phyloP scores from a whole-genome alignment of 768 basidiomycete genomes.

The Leucocoprinus sp. region DNA sequence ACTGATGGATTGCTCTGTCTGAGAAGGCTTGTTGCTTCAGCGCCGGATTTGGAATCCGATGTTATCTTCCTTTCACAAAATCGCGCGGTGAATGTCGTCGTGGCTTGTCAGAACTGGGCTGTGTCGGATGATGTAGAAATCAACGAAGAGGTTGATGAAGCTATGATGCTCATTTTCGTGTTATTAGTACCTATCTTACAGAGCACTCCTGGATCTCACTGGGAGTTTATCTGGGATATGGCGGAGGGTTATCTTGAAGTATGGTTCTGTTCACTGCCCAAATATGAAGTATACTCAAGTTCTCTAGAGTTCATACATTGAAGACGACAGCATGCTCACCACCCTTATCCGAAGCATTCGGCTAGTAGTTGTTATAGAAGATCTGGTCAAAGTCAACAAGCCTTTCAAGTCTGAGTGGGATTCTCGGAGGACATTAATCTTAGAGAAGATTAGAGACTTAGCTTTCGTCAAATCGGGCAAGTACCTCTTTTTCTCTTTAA shows the following conservation, averaged over 20 bases:
- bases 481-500: constrained; percentile 14
- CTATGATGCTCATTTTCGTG: constrained; percentile 64
- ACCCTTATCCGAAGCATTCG: constrained; percentile 62
- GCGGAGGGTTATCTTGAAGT: constrained; percentile 88
- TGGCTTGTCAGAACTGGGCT: constrained; percentile 81
- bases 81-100: constrained; percentile 81
- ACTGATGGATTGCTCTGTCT: constrained; percentile 62
- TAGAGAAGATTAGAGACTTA: constrained; percentile 55
- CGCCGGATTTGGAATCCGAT: constrained; percentile 74
- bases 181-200: constrained; percentile 84
- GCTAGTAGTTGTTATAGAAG: constrained; percentile 60
- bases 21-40: constrained; percentile 59
- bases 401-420: constrained; percentile 62
- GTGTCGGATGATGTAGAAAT: constrained; percentile 59
- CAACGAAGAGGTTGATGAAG: constrained; percentile 71
- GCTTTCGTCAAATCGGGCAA: constrained; percentile 47
- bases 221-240: constrained; percentile 89
- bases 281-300: background rate
- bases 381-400: constrained; percentile 67
- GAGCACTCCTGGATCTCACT: constrained; percentile 78
- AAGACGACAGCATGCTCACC: constrained; percentile 50
- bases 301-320: constrained; percentile 49
- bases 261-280: background rate
- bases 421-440: constrained; percentile 39
- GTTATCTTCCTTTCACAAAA: constrained; percentile 78